A percentile compares a stretch with the other conserved stretches of the same genome.
Conservation (phyloP, 83 land plant species). For the Picea abies region DNA sequence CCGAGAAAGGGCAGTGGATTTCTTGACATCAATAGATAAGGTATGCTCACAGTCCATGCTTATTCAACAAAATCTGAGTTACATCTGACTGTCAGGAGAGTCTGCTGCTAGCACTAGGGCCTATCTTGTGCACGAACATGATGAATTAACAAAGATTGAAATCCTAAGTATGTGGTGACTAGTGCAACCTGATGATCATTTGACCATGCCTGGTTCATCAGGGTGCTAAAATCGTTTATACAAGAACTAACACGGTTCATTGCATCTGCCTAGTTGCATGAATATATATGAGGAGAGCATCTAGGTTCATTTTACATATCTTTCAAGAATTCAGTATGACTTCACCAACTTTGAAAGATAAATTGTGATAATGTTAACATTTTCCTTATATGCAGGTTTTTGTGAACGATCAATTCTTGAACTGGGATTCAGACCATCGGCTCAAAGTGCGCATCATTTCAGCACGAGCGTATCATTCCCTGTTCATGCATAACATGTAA, state of each 20-base stretch:
- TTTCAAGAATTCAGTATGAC: conserved; percentile 7
- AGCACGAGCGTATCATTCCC: conserved; percentile 29
- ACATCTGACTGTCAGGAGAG: no score
- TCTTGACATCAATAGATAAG: conserved; percentile 28
- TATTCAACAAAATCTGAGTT: not conserved
- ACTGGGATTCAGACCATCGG: conserved; percentile 27
- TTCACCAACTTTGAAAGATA: not conserved
- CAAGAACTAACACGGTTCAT: not conserved
- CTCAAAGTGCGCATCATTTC: conserved; percentile 31
- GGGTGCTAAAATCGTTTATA: not conserved
- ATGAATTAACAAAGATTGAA: not conserved
- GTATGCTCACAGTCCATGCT: not conserved
- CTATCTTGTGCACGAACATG: not conserved
- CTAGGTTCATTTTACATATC: not conserved
- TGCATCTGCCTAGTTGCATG: not conserved
- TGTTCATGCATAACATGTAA: conserved; percentile 36
- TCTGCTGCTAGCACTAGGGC: no score
- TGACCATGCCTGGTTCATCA: not conserved
- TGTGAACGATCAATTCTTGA: conserved; percentile 32
- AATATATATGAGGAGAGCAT: not conserved
- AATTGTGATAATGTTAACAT: not conserved
- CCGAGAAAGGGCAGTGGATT: conserved; percentile 34
- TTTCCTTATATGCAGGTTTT: conserved; percentile 22
- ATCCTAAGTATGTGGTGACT: not conserved
- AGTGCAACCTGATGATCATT: not conserved